A percentile compares a stretch with the other conserved stretches of the same genome.
Evolutionary conservation across 805 yeast species (phyloP).

Genomic region (Metschnikowia similis): DNA sequence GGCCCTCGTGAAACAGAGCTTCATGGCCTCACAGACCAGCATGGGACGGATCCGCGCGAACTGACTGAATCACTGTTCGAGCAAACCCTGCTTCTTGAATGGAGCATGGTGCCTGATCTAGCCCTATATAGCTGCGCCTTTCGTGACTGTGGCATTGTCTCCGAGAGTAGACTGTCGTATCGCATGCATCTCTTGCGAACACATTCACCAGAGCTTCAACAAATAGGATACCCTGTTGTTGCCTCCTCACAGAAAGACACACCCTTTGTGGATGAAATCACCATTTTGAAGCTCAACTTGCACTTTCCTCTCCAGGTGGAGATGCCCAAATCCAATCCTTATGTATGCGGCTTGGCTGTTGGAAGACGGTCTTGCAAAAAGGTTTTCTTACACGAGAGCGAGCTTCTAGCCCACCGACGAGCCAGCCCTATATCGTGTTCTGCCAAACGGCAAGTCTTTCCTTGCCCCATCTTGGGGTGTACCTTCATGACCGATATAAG

Average conservation of each 20-base stretch:
- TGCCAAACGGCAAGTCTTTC: constrained; percentile 25
- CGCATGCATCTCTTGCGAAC: constrained; percentile 9
- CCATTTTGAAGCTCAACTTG: constrained; percentile 11
- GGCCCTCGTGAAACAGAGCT: background rate
- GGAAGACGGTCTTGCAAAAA: constrained; percentile 7
- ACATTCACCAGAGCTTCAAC: constrained; percentile 10
- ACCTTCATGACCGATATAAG: constrained; percentile 33
- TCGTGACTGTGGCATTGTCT: constrained; percentile 6
- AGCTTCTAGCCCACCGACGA: constrained; percentile 21
- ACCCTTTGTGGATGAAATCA: constrained; percentile 7
- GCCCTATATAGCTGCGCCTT: constrained; percentile 13
- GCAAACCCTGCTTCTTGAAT: constrained; percentile 9
- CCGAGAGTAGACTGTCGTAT: constrained; percentile 10
- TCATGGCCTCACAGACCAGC: background rate
- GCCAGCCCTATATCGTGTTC: constrained; percentile 23
- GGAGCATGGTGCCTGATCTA: constrained; percentile 1
- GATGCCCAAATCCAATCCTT: constrained; percentile 7
- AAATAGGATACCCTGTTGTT: constrained; percentile 17
- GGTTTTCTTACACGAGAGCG: constrained; percentile 13
- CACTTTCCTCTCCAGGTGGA: constrained; percentile 14
- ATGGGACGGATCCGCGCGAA: too few relatives aligned
- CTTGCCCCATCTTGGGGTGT: constrained; percentile 40
- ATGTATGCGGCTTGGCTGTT: constrained; percentile 1
- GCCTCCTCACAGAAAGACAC: background rate
- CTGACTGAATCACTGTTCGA: constrained; percentile 4